Evolutionary conservation across 805 yeast genomes (phyloP), one percentile per base, ranked within the genome.

Genomic region (Metschnikowia santaceciliae): DNA sequence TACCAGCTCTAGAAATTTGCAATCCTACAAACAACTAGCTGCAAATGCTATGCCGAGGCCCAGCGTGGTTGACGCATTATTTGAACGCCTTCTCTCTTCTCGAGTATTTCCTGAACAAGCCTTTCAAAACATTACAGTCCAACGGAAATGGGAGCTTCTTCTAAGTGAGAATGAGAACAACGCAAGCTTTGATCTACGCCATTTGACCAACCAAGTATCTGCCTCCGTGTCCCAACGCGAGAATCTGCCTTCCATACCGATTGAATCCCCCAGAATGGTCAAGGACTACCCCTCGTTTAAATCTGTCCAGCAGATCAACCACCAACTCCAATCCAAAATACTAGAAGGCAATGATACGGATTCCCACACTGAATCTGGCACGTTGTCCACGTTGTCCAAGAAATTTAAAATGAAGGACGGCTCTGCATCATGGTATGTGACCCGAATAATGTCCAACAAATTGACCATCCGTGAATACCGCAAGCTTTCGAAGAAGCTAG

Each of bases 61-160:
- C 3, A 63, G 61, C 22, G 61, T 72, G 11, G 78, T 74, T 8
- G 75, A 74, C 47, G 57, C 52, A 4, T 57, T 74, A n/a, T 74
- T 74, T 53, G 76, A 73, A 47, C 61, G 64, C 43, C 54, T 74
- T n/a, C 59, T 74, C 4, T 62, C 74, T 3, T 62, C 63, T 4
- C 58, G 78, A 42, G 75, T 64, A 0, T 73, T 74, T 47, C 63
- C 74, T 1, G 71, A 65, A n/a, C 64, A 59, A 42, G 60, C 70
- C 1, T 59, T 74, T 48, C 58, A 66, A 37, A 67, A 65, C 20
- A 68, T 63, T 46, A 60, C 75, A 4, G 60, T 69, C 3, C 65
- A 61, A 45, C 54, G 78, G 22, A 74, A 74, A 54, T 74, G 78
- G 78, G 77, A 74, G 54, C 60, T 74, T 13, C 59, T 74, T 13